Evolutionary conservation across 345 rosid species (phyloP), one percentile per base, ranked within the genome.

Genomic region (Odontarrhena argentea): DNA sequence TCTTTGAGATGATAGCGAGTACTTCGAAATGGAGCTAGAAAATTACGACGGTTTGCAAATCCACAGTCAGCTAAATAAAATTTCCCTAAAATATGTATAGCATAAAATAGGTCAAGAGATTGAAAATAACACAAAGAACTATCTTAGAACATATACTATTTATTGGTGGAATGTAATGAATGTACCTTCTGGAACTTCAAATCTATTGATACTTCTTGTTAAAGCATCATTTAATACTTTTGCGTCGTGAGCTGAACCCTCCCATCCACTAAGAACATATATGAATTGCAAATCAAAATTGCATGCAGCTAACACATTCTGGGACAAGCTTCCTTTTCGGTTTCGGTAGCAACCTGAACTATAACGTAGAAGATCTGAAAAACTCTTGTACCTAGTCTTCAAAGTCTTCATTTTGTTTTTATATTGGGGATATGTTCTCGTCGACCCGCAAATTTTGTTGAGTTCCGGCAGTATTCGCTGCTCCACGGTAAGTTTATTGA

Each of bases 401-500:
- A 46, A 3, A 14, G 3, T 46, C 10, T 12, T 46, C 26, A 15
- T 14, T 9, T 9, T 46, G 3, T 46, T 46, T 8, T 15, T 12
- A 15, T 46, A 46, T 6, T 46, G 50, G 7, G 6, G 7, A 15
- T 46, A 15, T 2, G 25, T 46, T 46, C 7, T 46, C 10, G 18
- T 15, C 3, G 18, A 46, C 6, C 50, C 50, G 15, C 43, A 11
- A 40, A 28, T 28, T 40, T 40, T 40, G n/a, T 40, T 42, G 5
- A 42, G 46, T 11, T 42, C 15, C 1, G 46, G 15, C n/a, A 42
- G 46, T 28, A 52, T 52, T 12, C 56, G 30, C 28, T 30, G 56
- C 10, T 52, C 38, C 38, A 52, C 10, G 10, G 10, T 52, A n/a
- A 28, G 38, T 52, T 52, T 52, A 52, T 30, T 52, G 38, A 52